Base-by-base conservation (phyloP, 106 monocot species). In the Ottelia alismoides region DNA sequence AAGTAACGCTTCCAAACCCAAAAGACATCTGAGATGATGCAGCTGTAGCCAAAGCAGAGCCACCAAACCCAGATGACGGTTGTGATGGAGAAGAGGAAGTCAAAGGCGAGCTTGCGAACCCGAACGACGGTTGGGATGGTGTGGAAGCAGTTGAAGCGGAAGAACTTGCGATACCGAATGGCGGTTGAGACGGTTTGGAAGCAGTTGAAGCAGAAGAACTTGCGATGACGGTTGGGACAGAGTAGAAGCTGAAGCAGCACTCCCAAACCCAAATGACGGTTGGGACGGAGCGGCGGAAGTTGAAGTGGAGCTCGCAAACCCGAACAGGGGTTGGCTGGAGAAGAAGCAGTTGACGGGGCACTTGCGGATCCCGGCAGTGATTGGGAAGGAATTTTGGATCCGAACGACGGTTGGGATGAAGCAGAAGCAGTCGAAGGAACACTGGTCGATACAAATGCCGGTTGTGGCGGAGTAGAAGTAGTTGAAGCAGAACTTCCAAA, bases 391-490 rank as follows among this genome's bases (percentile, higher is more conserved):
- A 6, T 11, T 16, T 31, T 31, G 51, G 51, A 58, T 22, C 48
- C 56, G 23, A 58, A 49, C 1, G 45, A 59, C 2, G 59, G 59
- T 26, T 59, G 46, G 11, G 57, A 40, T 4, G 43, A 5, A 18
- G 53, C 20, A 19, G 52, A 6, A 2, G 53, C 28, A 1, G 59
- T 16, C 11, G 46, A 9, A 44, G 40, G 5, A 58, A 18, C 32
- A 21, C 21, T 27, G 27, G 23, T 60, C 25, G 40, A 60, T 7
- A 44, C 60, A 46, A 60, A 47, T 28, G 26, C 18, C 2, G 46
- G 60, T 40, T 47, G 60, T 0, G 47, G 27, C 3, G 46, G 11
- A 47, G 19, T 27, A 27, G 60, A 11, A 54, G 53, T 54, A 1
- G 53, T 27, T 2, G 53, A 53, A 3, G 53, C 1, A 7, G 50